Evolutionary conservation across 768 basidiomycete species (phyloP), one percentile per base, ranked within the genome.

Genomic region (Mycena venus): DNA sequence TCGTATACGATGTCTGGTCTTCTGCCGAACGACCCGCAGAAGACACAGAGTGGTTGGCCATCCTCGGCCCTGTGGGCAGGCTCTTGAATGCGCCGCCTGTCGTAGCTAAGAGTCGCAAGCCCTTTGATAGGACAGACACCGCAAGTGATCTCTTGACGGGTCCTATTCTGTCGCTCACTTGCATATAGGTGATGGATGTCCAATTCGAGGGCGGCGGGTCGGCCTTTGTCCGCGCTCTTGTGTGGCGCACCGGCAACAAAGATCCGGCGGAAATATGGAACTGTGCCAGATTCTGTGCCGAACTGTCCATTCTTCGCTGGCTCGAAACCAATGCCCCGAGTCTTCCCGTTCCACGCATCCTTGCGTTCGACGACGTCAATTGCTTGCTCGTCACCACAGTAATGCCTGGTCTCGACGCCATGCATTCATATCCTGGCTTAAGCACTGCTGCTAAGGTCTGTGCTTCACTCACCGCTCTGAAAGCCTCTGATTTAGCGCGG

Each of bases 151-250:
- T 55, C n/a, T 40, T 23, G 2, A 6, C 40, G 25, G 31, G 3
- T 17, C 12, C 17, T 29, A n/a, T 36, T 40, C 34, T 40, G 6
- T 51, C 4, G 11, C 49, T 70, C 34, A 61, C 1, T 12, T 49
- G n/a, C 47, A 17, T 62, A 21, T 55, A 70, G 68, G 68, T 70
- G 19, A 70, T 70, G 59, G 68, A 70, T 53, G 32, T 70, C 27
- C 32, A 62, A 17, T 12, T 70, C 12, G 60, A 62, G 7, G 60
- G 55, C 4, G 60, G 68, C 27, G 5, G n/a, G n/a, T 70, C 68
- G 19, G 60, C 38, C 36, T 55, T 70, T 15, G 60, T 62, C 7
- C 68, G 68, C 38, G 38, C n/a, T n/a, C n/a, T 62, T 23, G 31
- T 61, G 23, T 23, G 53, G 34, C 8, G 12, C 23, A 21, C 5